phyloP scores from a whole-genome alignment of 352 stramenopile species.

The Phytophthora podocarpi region DNA sequence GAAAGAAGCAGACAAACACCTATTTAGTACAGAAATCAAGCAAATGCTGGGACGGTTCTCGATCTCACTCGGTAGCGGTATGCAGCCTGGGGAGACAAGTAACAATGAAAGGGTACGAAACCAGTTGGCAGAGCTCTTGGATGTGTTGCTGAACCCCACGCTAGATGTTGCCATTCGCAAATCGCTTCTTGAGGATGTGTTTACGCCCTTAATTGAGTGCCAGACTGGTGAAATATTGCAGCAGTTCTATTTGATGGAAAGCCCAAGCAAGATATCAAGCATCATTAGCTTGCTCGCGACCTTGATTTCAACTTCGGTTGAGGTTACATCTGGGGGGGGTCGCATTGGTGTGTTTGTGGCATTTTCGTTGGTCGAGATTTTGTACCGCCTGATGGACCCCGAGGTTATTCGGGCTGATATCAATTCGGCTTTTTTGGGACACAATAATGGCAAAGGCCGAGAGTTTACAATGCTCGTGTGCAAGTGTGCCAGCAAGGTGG shows the following conservation, averaged over 20 bases:
- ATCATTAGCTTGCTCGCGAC: conserved; percentile 59
- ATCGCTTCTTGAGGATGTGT: conserved; percentile 51
- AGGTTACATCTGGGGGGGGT: conserved; percentile 37
- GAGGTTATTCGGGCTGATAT: conserved; percentile 70
- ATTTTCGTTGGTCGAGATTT: conserved; percentile 66
- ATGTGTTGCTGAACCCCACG: conserved; percentile 48
- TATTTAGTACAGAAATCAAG: conserved; percentile 62
- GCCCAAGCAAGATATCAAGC: conserved; percentile 26
- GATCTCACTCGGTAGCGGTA: conserved; percentile 10
- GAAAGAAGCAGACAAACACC: conserved; percentile 61
- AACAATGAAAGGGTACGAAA: conserved; percentile 6
- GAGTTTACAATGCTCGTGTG: conserved; percentile 89
- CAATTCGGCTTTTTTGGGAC: conserved; percentile 73
- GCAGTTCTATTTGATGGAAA: conserved; percentile 56
- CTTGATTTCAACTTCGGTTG: conserved; percentile 59
- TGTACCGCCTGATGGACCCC: conserved; percentile 67
- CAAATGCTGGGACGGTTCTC: conserved; percentile 49
- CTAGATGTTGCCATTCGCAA: conserved; percentile 47
- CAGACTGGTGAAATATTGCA: conserved; percentile 38
- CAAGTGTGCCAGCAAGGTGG: conserved; percentile 82
- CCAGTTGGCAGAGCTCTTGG: conserved; percentile 39
- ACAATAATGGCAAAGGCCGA: conserved; percentile 71
- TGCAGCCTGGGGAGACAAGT: not conserved
- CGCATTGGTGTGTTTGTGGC: conserved; percentile 59
- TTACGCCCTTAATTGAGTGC: conserved; percentile 57